phyloP scores from a whole-genome alignment of 192 early-diverging fungal genomes.

The Cladochytrium replicatum region DNA sequence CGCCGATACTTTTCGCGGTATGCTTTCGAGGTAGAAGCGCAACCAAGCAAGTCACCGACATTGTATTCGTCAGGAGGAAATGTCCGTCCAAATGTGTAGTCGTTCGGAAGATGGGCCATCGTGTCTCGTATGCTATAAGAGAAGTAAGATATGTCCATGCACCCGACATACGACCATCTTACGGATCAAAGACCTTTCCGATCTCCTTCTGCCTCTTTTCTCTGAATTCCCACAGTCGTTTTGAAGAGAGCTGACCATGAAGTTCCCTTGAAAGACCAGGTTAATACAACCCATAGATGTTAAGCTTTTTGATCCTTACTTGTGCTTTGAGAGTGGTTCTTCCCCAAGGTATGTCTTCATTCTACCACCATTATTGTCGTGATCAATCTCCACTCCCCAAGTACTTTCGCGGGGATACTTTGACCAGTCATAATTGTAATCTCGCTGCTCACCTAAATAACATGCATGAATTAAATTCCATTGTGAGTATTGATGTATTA shows the following conservation, averaged over 20 bases:
- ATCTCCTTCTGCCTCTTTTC: constrained; percentile 18
- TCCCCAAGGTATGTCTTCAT: constrained; percentile 8
- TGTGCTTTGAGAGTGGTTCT: neutral
- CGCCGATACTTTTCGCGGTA: neutral
- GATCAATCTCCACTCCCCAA: constrained; percentile 5
- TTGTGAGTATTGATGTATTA: neutral
- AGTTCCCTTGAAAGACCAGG: constrained; percentile 12
- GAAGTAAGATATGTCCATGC: neutral
- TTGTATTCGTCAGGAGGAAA: constrained; percentile 19
- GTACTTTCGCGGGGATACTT: constrained; percentile 8
- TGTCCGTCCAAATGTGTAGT: constrained; percentile 25
- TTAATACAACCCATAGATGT: constrained; percentile 14
- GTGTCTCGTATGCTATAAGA: constrained; percentile 22
- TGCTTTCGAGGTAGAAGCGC: neutral
- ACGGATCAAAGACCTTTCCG: constrained; percentile 30
- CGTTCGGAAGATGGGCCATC: constrained; percentile 17
- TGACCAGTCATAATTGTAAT: constrained; percentile 15
- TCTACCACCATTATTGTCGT: constrained; percentile 22
- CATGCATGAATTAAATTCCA: neutral
- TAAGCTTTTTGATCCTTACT: neutral
- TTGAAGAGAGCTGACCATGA: constrained; percentile 12
- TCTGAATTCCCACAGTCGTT: constrained; percentile 16
- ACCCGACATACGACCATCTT: neutral
- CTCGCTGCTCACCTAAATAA: constrained; percentile 3
- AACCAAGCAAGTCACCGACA: constrained; percentile 25